Conservation (phyloP, 2,329 filamentous ascomycete species). For the Acephala macrosclerotiorum region DNA sequence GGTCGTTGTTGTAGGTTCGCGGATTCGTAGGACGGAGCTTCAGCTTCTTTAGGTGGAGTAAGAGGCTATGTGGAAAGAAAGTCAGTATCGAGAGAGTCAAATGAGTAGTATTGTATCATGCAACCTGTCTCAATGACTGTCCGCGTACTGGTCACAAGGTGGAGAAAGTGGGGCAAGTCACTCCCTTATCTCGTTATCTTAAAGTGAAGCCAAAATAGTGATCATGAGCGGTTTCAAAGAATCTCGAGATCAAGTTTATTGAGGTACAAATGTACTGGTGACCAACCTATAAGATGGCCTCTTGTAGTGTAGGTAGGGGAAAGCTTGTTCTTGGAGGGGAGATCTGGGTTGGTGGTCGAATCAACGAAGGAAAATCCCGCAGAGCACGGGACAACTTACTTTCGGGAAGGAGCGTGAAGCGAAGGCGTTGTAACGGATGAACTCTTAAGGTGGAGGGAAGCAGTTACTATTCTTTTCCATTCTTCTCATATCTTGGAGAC, state of each 20-base stretch:
- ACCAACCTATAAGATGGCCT: not conserved
- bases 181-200: conserved; percentile 7
- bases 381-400: not conserved
- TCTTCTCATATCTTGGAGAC: too few species aligned
- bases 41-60: not conserved
- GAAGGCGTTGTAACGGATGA: too few species aligned
- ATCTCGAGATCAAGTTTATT: conserved; percentile 3
- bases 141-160: not conserved
- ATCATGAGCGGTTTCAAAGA: not conserved
- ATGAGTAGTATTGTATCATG: conserved; percentile 1
- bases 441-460: too few species aligned
- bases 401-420: not conserved
- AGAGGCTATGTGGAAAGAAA: not conserved
- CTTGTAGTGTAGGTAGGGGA: not conserved
- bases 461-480: too few species aligned
- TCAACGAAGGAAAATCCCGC: not conserved
- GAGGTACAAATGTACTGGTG: not conserved
- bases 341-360: not conserved
- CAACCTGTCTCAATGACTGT: not conserved
- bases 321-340: not conserved
- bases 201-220: conserved; percentile 6
- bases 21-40: not conserved
- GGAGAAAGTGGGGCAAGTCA: not conserved
- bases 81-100: too few species aligned
- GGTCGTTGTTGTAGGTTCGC: not conserved